phyloP scores from a whole-genome alignment of 352 stramenopile species.

The Elongisporangium senticosum region DNA sequence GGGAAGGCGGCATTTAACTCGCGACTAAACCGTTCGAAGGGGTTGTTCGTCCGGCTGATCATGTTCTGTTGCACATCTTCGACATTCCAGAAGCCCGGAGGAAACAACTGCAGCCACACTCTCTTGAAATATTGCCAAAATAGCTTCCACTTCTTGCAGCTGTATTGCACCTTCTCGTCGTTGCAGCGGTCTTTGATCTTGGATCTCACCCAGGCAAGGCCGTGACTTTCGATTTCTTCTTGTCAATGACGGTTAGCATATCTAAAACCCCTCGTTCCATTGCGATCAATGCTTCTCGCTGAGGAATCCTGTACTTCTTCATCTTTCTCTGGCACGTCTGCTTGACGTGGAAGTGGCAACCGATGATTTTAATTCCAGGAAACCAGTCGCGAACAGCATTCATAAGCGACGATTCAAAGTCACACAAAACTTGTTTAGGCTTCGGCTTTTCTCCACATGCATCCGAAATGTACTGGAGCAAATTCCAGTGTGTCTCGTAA shows the following conservation, averaged over 20 bases:
- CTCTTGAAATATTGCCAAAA: slow-evolving; percentile 9
- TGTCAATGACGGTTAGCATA: slow-evolving; percentile 5
- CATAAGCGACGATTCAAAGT: slow-evolving; percentile 14
- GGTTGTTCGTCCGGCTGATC: slow-evolving; percentile 4
- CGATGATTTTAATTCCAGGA: slow-evolving; percentile 1
- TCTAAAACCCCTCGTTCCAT: slow-evolving; percentile 8
- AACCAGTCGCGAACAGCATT: slow-evolving; percentile 10
- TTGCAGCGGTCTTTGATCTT: too few species aligned
- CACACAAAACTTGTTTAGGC: slow-evolving; percentile 6
- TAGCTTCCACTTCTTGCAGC: too few species aligned
- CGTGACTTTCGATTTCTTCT: slow-evolving; percentile 2
- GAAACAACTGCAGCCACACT: slow-evolving; percentile 6
- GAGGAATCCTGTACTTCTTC: slow-evolving; percentile 8
- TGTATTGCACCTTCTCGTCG: too few species aligned
- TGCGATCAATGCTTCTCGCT: background rate
- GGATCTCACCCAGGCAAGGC: background rate
- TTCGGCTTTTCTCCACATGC: slow-evolving; percentile 1
- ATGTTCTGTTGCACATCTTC: background rate
- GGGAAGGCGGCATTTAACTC: slow-evolving; percentile 4
- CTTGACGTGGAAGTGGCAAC: slow-evolving; percentile 22
- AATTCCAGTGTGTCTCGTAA: slow-evolving; percentile 5
- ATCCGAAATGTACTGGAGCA: slow-evolving; percentile 9
- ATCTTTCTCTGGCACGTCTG: slow-evolving; percentile 12
- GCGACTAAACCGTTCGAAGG: slow-evolving; percentile 3
- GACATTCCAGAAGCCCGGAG: slow-evolving; percentile 8